Percentiles rank a stretch among this genome's conserved stretches.
phyloP scores from a whole-genome alignment of 2,329 filamentous ascomycete species.

The Verticillium nubilum region DNA sequence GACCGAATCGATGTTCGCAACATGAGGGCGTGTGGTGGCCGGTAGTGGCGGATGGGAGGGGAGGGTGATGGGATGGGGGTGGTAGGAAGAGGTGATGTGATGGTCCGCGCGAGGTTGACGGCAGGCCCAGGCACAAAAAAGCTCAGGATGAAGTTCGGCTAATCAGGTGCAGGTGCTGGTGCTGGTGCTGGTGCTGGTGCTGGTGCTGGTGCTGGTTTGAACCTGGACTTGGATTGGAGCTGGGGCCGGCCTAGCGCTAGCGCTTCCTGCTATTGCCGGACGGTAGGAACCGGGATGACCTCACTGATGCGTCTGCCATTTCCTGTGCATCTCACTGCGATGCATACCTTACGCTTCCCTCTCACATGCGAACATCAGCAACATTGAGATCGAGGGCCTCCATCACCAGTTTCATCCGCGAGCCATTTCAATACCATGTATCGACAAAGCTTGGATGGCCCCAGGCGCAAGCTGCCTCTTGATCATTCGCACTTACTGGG shows the following conservation, averaged over 20 bases:
- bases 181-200: not conserved
- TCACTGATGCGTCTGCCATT: slow-evolving; percentile 1
- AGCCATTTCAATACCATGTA: too few species aligned
- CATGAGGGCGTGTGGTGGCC: slow-evolving; percentile 53
- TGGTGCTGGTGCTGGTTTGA: not conserved
- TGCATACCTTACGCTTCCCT: too few species aligned
- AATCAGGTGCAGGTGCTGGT: slow-evolving; percentile 18
- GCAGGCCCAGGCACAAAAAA: slow-evolving; percentile 27
- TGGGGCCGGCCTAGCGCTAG: not conserved
- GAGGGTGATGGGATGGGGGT: slow-evolving; percentile 21
- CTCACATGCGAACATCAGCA: too few species aligned
- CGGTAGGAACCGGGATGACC: slow-evolving; percentile 14
- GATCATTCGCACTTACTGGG: too few species aligned
- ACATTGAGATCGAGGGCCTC: too few species aligned
- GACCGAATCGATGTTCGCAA: slow-evolving; percentile 65
- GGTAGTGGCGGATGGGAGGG: slow-evolving; percentile 22
- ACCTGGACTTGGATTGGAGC: not conserved
- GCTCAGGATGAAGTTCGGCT: slow-evolving; percentile 40
- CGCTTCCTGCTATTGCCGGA: slow-evolving; percentile 2
- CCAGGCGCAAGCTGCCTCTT: too few species aligned
- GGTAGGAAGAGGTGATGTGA: slow-evolving; percentile 16
- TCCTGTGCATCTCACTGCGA: too few species aligned
- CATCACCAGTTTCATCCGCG: too few species aligned
- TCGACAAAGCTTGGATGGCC: too few species aligned
- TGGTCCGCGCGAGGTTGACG: slow-evolving; percentile 18